Evolutionary conservation across 148 eudicot species (phyloP).

Genomic region (Oxyria digyna): DNA sequence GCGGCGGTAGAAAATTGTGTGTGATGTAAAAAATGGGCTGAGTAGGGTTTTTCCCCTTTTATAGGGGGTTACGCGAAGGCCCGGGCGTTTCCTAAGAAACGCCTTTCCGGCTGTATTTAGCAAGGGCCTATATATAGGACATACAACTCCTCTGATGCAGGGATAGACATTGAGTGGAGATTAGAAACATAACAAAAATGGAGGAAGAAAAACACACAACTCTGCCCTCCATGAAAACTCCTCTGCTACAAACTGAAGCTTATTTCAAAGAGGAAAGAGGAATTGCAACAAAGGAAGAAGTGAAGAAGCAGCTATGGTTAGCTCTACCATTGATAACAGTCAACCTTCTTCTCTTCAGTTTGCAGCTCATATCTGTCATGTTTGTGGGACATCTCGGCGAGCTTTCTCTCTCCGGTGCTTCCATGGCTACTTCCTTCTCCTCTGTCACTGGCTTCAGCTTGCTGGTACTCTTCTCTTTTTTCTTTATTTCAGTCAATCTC

Average conservation of each 20-base stretch:
- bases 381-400: slow-evolving; percentile 13
- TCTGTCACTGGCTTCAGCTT: slow-evolving; percentile 15
- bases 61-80: too few species aligned
- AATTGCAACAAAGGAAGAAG: background rate
- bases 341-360: slow-evolving; percentile 5
- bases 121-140: too few species aligned
- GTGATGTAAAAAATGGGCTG: too few species aligned
- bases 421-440: slow-evolving; percentile 13
- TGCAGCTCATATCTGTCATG: slow-evolving; percentile 12
- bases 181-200: background rate
- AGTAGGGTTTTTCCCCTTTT: too few species aligned
- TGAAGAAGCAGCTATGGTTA: slow-evolving; percentile 10
- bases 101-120: too few species aligned
- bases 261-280: background rate
- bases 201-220: background rate
- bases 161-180: background rate
- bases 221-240: background rate
- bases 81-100: too few species aligned
- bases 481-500: too few species aligned
- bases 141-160: too few species aligned
- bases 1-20: too few species aligned
- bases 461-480: background rate
- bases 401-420: slow-evolving; percentile 10
- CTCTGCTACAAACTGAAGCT: background rate
- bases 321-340: slow-evolving; percentile 8